Base-by-base conservation (phyloP, 768 basidiomycete genomes). In the Agaricus sinodeliciosus region DNA sequence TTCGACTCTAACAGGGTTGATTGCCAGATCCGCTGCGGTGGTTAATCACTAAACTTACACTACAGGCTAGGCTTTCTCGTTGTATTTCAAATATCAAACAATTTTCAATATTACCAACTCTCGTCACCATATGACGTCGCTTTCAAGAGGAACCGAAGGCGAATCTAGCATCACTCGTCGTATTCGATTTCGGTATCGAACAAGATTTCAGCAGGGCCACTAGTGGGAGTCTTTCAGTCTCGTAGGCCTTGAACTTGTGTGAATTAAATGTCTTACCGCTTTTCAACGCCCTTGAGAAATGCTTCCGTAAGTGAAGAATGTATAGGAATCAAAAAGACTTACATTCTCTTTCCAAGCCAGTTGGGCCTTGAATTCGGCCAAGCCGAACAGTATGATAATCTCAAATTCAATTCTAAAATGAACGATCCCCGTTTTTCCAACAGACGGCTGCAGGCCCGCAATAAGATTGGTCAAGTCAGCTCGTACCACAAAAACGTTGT, bases 341-440 rank as follows among this genome's bases (percentile, higher is more conserved):
- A 62, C 60, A 19, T 46, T 49, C 36, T 57, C 51, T 1, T 35
- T 41, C 57, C 58, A 62, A 3, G 51, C 56, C 6, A 57, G 27
- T 36, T 60, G 58, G 7, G 59, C 61, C 9, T 56, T 53, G 22
- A 60, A 52, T 46, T 60, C 61, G 9, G 59, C 53, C 1, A 52
- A 36, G 4, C 59, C 59, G 41, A 60, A 62, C 3, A 49, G 13
- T 15, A 62, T 48, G 26, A 60, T 51, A 15, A 62, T 34, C 8
- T 57, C 57, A 52, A 59, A 60, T 25, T 57, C 44, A 2, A 63
- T 50, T 15, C 48, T 54, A 43, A 55, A 63, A 36, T 57, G 60
- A 19, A 56, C 39, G 48, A 36, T 48, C 43, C 47, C 28, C 1
- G 3, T 9, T 22, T 25, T 11, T 3, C 49, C 49, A 18, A 19